Base-by-base conservation (phyloP, 1,284 basidiomycete species). In the Malassezia furfur region DNA sequence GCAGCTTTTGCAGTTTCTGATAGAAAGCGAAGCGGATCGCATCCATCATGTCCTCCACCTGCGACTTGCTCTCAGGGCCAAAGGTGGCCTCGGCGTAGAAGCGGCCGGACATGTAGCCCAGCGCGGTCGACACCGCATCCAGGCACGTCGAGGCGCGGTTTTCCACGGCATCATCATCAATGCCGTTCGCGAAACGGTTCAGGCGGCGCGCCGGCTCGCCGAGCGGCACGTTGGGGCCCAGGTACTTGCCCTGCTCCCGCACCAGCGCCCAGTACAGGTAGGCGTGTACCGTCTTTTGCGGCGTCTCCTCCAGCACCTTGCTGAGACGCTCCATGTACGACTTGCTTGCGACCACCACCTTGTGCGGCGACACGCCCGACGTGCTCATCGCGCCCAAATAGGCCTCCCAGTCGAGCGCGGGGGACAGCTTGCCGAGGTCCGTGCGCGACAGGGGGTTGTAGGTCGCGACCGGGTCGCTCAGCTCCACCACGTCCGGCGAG, bases 21-120 rank as follows among this genome's bases (percentile, higher is more conserved):
- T 90, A 85, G 81, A 96, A 98, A 0, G 89, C 81, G 17, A 81
- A 75, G 54, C 96, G 83, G 64, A 96, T 87, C 52, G 86, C 86
- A 84, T 80, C 82, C 71, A 98, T 94, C 59, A 96, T 83, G 60
- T 83, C 82, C 50, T 87, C 87, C 14, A 85, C 88, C 67, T 86
- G 86, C 67, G 81, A 80, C 74, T 83, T 87, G 35, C 87, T 86
- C 43, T 87, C 83, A 5, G 85, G 84, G 5, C 82, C 82, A 75
- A 96, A 96, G 0, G 88, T 86, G 72, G 86, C 82, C 56, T 87
- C 83, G 32, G 93, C 89, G 72, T 90, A 98, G 77, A 79, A 80
- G 43, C 77, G 73, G 5, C 81, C 81, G 14, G 77, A 75, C 52
- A 81, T 75, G 70, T 78, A 80, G 8, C 80, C 80, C 6, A 80